A percentile compares a stretch with the other conserved stretches of the same genome.
phyloP scores from a whole-genome alignment of 208 protist genomes.

The Leishmania turanica region DNA sequence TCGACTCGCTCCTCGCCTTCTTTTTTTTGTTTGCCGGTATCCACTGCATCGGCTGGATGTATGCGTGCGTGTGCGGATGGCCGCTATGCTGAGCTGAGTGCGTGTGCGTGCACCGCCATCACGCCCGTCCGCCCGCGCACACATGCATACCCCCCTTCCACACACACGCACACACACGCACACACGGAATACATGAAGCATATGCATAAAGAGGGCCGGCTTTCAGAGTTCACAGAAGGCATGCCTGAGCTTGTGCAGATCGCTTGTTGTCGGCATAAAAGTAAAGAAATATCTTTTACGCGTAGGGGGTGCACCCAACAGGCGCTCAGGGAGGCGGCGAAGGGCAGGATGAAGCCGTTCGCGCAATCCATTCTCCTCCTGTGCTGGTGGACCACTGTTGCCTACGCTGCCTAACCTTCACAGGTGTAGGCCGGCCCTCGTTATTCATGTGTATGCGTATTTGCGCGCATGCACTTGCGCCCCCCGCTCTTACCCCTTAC shows the following conservation, averaged over 20 bases:
- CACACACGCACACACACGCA: neutral
- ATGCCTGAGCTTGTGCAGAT: neutral
- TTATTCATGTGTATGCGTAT: neutral
- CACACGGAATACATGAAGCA: neutral
- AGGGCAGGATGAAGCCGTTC: neutral
- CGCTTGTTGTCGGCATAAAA: neutral
- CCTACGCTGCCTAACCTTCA: neutral
- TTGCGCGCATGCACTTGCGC: neutral
- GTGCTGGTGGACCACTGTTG: neutral
- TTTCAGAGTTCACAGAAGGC: neutral
- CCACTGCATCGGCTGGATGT: neutral
- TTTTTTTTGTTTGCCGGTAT: neutral
- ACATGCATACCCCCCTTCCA: neutral
- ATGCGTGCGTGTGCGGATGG: neutral
- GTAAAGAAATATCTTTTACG: neutral
- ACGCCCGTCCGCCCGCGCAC: neutral
- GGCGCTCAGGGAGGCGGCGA: neutral
- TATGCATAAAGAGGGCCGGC: neutral
- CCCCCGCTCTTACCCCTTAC: neutral
- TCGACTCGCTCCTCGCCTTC: neutral
- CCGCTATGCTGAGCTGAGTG: neutral
- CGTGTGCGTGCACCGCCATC: neutral
- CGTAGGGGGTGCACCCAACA: neutral
- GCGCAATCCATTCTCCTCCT: neutral
- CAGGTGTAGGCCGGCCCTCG: neutral